Percentiles rank a stretch among this genome's conserved stretches.
Evolutionary conservation across 306 rosid genomes (phyloP).

Genomic region (Sicyos edulis): DNA sequence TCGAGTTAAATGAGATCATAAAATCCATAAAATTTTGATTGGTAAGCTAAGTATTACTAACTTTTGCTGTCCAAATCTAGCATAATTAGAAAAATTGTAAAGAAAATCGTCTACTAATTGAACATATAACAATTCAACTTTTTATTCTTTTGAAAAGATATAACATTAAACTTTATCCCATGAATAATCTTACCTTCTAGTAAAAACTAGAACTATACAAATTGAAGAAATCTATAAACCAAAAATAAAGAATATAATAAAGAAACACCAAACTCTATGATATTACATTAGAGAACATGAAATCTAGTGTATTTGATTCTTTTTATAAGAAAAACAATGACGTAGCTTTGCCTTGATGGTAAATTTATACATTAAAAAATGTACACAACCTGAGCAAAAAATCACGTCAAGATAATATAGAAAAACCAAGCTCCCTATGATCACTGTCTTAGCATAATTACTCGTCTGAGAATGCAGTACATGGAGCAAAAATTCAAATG

Average conservation of each 20-base stretch:
- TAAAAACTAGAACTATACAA: neutral
- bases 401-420: neutral
- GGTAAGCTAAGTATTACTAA: neutral
- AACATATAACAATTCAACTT: neutral
- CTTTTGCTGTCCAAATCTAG: neutral
- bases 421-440: conserved; percentile 11
- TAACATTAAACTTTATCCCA: neutral
- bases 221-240: neutral
- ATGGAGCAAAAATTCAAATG: neutral
- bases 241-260: neutral
- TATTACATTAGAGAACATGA: neutral
- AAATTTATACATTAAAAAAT: neutral
- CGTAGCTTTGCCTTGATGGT: neutral
- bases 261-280: neutral
- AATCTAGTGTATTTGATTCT: neutral
- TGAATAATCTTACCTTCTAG: neutral
- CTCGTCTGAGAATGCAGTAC: conserved; percentile 7
- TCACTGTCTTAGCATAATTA: neutral
- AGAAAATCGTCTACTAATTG: neutral
- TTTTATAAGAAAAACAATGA: neutral
- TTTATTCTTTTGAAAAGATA: too few species aligned
- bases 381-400: neutral
- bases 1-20: neutral
- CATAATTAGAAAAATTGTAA: neutral
- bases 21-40: neutral